Conservation (phyloP, 2,329 filamentous ascomycete genomes). For the Sporothrix inflata region DNA sequence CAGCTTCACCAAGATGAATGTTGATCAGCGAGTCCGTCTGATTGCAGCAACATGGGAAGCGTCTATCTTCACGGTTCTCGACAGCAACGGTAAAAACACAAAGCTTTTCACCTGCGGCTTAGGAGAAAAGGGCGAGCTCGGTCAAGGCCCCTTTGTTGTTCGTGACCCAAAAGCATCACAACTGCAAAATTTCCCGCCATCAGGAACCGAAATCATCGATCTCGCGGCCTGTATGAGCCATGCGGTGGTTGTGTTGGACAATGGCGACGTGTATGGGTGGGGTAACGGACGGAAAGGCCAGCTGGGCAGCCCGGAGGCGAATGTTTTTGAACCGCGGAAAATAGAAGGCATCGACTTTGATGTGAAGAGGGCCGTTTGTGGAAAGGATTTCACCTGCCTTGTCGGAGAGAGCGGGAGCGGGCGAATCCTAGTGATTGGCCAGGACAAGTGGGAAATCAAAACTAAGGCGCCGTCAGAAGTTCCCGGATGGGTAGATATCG, state of each 20-base stretch:
- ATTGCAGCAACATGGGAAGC: conserved; percentile 80
- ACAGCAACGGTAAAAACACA: conserved; percentile 48
- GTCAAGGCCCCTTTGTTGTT: conserved; percentile 59
- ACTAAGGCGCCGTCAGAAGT: conserved; percentile 58
- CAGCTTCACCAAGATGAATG: conserved; percentile 43
- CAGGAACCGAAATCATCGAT: conserved; percentile 60
- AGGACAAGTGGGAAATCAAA: conserved; percentile 71
- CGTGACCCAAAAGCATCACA: conserved; percentile 51
- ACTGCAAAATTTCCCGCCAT: conserved; percentile 67
- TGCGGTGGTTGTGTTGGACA: conserved; percentile 70
- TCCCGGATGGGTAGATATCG: conserved; percentile 67
- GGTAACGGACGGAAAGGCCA: conserved; percentile 86
- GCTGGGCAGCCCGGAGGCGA: conserved; percentile 62
- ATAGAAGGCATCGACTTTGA: conserved; percentile 63
- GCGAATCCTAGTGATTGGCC: conserved; percentile 68
- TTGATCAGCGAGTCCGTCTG: conserved; percentile 43
- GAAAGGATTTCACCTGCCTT: conserved; percentile 83
- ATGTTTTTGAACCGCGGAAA: conserved; percentile 63
- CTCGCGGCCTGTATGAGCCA: conserved; percentile 79
- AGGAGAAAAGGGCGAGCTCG: conserved; percentile 73
- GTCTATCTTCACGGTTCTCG: conserved; percentile 62
- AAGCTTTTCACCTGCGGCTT: conserved; percentile 66
- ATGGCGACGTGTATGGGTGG: conserved; percentile 85
- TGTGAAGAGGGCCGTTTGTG: conserved; percentile 72
- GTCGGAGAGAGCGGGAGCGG: conserved; percentile 60